Base-by-base conservation (phyloP, 2,329 filamentous ascomycete species). In the Fusarium oxysporum region DNA sequence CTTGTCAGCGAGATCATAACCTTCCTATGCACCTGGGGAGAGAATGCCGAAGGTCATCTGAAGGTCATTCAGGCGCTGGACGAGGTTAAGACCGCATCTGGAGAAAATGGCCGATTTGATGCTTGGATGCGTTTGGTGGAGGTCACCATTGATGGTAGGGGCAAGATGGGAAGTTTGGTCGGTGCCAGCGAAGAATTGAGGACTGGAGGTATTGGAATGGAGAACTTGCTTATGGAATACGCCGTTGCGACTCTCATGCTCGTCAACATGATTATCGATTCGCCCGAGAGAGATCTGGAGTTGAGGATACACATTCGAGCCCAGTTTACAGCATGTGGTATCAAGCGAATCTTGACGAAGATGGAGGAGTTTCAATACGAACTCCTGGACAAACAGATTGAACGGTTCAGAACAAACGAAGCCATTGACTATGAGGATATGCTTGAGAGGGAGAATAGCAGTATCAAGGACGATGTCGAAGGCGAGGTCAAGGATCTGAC, bases 341-440 rank as follows among this genome's bases (percentile, higher is more conserved):
- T 98, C 87, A 97, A 95, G 86, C 92, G 96, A 65, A 93, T 98
- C 77, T 85, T 98, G 83, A 92, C 88, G 75, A 99, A 98, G 88
- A 98, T 98, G 96, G 95, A 97, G 82, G 93, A 90, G 47, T 98
- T 99, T 85, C 95, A 98, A 82, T 99, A 98, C 84, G 96, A 99
- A 77, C 90, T 97, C 77, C 96, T 99, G 76, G 96, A 98, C 87
- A 98, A 98, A 87, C 96, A 99, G 85, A 93, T 98, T 78, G 96
- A 98, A 81, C 91, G 92, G 60, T 99, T 96, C 86, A 91, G 94
- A 65, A 92, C 92, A 71, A 98, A 98, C 80, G 96, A 98, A 83
- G 95, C 94, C 61, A 97, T 98, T 81, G 96, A 99, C 85, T 98
- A 98, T 81, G 96, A 99, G 84, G 96, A 98, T 81, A 92, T 98